phyloP scores from a whole-genome alignment of 2,329 filamentous ascomycete genomes.

The Neonectria magnoliae region DNA sequence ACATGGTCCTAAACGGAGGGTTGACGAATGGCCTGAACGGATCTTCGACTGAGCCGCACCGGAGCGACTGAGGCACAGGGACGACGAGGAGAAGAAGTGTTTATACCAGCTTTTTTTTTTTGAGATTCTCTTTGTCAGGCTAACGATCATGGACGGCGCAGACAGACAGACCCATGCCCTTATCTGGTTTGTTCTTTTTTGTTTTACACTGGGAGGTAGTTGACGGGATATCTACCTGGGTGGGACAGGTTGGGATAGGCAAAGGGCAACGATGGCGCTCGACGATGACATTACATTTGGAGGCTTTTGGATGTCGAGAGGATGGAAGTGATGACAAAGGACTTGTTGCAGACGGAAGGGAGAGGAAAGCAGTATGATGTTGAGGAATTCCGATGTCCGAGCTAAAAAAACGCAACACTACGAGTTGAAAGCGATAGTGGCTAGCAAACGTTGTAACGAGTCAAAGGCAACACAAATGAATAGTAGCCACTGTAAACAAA shows the following conservation, averaged over 20 bases:
- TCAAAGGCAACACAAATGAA: constrained; percentile 10
- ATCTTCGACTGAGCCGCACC: constrained; percentile 30
- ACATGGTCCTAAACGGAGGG: constrained; percentile 36
- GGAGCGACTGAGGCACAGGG: constrained; percentile 16
- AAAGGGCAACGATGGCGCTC: constrained; percentile 15
- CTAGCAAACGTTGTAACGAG: constrained; percentile 15
- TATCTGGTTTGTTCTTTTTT: constrained; percentile 34
- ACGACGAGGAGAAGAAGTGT: constrained; percentile 27
- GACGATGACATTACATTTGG: constrained; percentile 22
- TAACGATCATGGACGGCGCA: constrained; percentile 43
- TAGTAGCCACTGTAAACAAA: not conserved
- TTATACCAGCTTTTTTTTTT: constrained; percentile 34
- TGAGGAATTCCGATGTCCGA: constrained; percentile 18
- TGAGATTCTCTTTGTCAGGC: constrained; percentile 41
- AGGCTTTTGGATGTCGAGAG: constrained; percentile 33
- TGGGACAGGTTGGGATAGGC: constrained; percentile 37
- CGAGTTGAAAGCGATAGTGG: constrained; percentile 9
- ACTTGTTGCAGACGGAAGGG: constrained; percentile 23
- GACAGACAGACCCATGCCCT: constrained; percentile 26
- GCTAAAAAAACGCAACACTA: constrained; percentile 9
- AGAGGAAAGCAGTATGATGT: constrained; percentile 19
- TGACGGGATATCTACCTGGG: constrained; percentile 22
- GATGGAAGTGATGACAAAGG: constrained; percentile 19
- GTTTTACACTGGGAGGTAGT: constrained; percentile 31
- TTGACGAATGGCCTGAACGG: constrained; percentile 46